Percentiles rank a stretch among this genome's conserved stretches.
Conservation (phyloP, 2,329 filamentous ascomycete species). For the Sclerotinia borealis region DNA sequence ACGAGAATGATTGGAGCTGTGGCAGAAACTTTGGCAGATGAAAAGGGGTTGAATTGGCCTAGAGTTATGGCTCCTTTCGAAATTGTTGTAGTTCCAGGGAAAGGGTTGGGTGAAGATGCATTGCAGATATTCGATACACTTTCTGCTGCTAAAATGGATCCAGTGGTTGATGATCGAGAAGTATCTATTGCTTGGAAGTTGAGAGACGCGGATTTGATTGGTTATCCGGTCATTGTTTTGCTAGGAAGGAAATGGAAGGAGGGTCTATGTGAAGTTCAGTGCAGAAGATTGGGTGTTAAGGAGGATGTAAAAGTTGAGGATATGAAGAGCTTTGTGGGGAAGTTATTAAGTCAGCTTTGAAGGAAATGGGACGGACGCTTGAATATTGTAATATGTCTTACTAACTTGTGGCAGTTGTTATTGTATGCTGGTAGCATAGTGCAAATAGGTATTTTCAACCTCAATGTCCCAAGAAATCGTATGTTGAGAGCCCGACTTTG, state of each 20-base stretch:
- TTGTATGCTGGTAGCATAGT: too few species aligned
- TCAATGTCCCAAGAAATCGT: too few species aligned
- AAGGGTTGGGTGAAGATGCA: slow-evolving; percentile 43
- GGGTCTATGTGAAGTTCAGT: slow-evolving; percentile 30
- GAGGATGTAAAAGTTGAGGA: slow-evolving; percentile 22
- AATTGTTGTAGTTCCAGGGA: slow-evolving; percentile 56
- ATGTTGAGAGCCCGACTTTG: not conserved
- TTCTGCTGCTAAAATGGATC: slow-evolving; percentile 43
- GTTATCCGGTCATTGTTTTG: slow-evolving; percentile 78
- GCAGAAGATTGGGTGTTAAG: slow-evolving; percentile 25
- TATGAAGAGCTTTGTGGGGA: slow-evolving; percentile 17
- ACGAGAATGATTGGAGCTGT: slow-evolving; percentile 85
- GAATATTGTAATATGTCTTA: not conserved
- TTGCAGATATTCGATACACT: slow-evolving; percentile 60
- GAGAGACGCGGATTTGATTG: slow-evolving; percentile 80
- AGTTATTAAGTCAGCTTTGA: slow-evolving; percentile 21
- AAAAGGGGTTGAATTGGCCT: slow-evolving; percentile 80
- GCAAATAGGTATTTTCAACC: too few species aligned
- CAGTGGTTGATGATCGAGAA: slow-evolving; percentile 67
- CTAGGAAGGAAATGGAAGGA: slow-evolving; percentile 64
- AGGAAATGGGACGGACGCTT: not conserved
- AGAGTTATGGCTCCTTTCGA: slow-evolving; percentile 79
- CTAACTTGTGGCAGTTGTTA: not conserved
- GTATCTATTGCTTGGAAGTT: slow-evolving; percentile 76
- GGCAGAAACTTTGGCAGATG: slow-evolving; percentile 67